Base-by-base conservation (phyloP, 306 rosid species). In the Malus sylvestris region DNA sequence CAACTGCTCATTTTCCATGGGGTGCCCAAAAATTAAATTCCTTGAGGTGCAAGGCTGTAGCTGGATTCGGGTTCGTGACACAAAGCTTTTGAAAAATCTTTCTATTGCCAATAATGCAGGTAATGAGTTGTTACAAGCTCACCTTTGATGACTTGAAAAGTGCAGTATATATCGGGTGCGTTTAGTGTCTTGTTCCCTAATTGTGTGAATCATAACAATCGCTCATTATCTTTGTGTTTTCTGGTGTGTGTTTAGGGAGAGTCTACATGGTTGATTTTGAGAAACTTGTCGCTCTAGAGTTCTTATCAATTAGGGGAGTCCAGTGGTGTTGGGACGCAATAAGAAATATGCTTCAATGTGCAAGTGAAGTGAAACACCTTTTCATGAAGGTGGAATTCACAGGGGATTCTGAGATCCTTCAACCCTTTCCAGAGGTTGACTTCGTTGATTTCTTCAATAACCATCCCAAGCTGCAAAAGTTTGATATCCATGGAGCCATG, bases 41-140 rank as follows among this genome's bases (percentile, higher is more conserved):
- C 98, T 96, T 75, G 97, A 96, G 85, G 90, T 96, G 74, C 99
- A 92, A 87, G 99, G 99, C 25, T 96, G 97, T 87, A 91, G 97
- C 69, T 91, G 92, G 98, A 92, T 96, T 77, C 86, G 88, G 76
- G 99, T 89, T 74, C 79, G 81, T 23, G 85, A 86, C 78, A 81
- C 97, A 45, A 78, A 83, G 68, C 72, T 71, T 85, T 81, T 96
- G 91, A 87, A 59, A 79, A 76, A 65, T 70, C 98, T 96, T 77
- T 86, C 93, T 11, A 85, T 96, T 78, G 86, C 98, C 63, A 96
- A 92, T 60, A 86, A 78, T 79, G 85, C 89, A 72, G 99, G 99
- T 95, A 88, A 76, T 30, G 32, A 42, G 63, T 49, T 61, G 27
- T 10, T 16, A 32, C 8, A 75, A 32, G 27, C 52, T 62, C 19